Conservation (phyloP, 352 stramenopile species). For the Globisporangium iwayamae region DNA sequence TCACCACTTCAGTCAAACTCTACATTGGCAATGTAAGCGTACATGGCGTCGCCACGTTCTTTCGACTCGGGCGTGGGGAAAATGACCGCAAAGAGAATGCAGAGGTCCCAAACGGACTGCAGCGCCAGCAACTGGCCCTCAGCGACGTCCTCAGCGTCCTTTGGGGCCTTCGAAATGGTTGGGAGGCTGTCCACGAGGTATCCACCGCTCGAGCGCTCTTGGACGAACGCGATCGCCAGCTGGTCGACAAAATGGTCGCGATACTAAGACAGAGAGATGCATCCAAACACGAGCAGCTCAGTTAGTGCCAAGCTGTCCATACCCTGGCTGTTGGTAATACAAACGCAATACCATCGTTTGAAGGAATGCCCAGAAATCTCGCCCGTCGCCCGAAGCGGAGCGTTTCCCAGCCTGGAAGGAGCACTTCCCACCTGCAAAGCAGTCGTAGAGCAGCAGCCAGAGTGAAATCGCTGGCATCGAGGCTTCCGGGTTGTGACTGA, state of each 20-base stretch:
- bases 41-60: conserved; percentile 9
- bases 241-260: conserved; percentile 30
- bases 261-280: conserved; percentile 10
- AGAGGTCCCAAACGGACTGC: conserved; percentile 22
- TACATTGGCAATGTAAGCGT: background rate
- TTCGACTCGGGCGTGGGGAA: background rate
- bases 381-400: conserved; percentile 21
- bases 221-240: conserved; percentile 37
- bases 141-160: conserved; percentile 9
- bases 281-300: background rate
- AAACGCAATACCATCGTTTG: conserved; percentile 29
- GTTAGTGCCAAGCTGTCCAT: conserved; percentile 2
- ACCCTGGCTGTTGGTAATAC: background rate
- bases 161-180: conserved; percentile 9
- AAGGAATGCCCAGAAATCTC: conserved; percentile 53
- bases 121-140: conserved; percentile 22
- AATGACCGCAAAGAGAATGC: conserved; percentile 14
- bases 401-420: conserved; percentile 20
- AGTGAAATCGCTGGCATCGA: conserved; percentile 43
- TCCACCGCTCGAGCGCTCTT: conserved; percentile 33
- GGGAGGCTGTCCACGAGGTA: conserved; percentile 31
- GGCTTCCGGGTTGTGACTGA: background rate
- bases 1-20: no score
- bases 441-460: conserved; percentile 54
- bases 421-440: conserved; percentile 24